A percentile compares a stretch with the other conserved stretches of the same genome.
Evolutionary conservation across 1,284 basidiomycete genomes (phyloP).

Genomic region (Ustilago vetiveriae): DNA sequence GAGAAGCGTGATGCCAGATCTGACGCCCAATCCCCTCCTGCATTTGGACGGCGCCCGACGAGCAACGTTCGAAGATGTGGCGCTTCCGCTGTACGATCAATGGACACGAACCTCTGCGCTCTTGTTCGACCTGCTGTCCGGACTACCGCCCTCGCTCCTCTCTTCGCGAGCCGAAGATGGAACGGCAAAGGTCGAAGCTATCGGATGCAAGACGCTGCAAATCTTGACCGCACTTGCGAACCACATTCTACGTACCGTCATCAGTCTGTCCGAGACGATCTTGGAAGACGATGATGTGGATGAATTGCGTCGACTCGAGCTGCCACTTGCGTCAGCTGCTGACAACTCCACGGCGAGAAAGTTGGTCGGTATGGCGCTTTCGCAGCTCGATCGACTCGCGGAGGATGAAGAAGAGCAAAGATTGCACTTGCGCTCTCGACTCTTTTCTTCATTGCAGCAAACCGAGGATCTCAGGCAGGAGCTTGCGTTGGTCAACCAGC

Average conservation of each 20-base stretch:
- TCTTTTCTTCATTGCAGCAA: constrained; percentile 9
- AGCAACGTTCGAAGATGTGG: constrained; percentile 24
- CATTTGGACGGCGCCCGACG: constrained; percentile 9
- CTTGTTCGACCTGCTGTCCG: constrained; percentile 15
- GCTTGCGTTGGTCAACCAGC: constrained; percentile 2
- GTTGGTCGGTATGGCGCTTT: constrained; percentile 24
- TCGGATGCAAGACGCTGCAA: constrained; percentile 22
- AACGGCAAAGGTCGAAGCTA: constrained; percentile 3
- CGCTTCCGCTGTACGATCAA: constrained; percentile 10
- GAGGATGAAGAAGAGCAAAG: constrained; percentile 16
- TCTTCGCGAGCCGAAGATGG: neutral
- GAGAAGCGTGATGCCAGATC: constrained; percentile 15
- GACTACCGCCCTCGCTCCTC: neutral
- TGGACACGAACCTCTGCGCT: constrained; percentile 23
- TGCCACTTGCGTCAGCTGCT: constrained; percentile 6
- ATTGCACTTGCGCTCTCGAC: constrained; percentile 12
- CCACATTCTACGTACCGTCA: constrained; percentile 23
- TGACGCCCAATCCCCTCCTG: constrained; percentile 15
- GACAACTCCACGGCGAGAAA: neutral
- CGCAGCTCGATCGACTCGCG: constrained; percentile 21
- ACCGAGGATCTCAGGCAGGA: neutral
- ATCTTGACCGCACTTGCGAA: constrained; percentile 41
- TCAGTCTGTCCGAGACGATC: constrained; percentile 32
- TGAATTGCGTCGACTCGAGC: constrained; percentile 12
- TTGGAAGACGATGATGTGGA: constrained; percentile 18